A percentile compares a stretch with the other conserved stretches of the same genome.
phyloP scores from a whole-genome alignment of 768 basidiomycete genomes.

The Filobasidium floriforme region DNA sequence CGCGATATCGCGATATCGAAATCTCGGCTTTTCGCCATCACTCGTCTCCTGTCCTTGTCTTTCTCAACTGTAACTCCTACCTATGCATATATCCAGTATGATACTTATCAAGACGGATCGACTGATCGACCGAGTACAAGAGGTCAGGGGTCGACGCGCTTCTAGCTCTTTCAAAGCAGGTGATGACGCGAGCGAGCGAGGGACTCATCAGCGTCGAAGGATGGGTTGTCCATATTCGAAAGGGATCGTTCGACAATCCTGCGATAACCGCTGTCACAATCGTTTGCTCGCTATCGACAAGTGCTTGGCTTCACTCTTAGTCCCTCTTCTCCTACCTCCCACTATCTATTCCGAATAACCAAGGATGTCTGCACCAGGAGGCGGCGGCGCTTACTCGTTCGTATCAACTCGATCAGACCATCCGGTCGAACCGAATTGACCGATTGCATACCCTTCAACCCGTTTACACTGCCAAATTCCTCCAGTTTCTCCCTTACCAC shows the following conservation, averaged over 20 bases:
- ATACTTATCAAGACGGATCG: neutral
- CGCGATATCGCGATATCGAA: no score
- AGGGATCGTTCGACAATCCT: neutral
- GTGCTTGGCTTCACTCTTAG: neutral
- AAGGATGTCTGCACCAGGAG: conserved; percentile 41
- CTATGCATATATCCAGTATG: neutral
- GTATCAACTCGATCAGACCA: conserved; percentile 6
- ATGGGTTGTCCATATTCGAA: neutral
- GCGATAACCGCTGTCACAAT: neutral
- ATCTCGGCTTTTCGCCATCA: no score
- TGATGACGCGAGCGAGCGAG: conserved; percentile 9
- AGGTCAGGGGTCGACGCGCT: neutral
- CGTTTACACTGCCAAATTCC: neutral
- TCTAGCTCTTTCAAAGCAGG: neutral
- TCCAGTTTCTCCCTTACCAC: conserved; percentile 94
- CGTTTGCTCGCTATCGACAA: neutral
- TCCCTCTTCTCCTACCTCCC: neutral
- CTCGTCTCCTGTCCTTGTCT: no score
- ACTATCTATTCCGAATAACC: neutral
- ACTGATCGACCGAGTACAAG: neutral
- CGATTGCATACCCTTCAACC: neutral
- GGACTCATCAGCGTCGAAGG: conserved; percentile 9
- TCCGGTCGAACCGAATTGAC: neutral
- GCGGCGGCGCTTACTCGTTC: conserved; percentile 45
- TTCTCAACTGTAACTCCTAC: no score